phyloP scores from a whole-genome alignment of 208 protist species.

The Polymyxa betae region DNA sequence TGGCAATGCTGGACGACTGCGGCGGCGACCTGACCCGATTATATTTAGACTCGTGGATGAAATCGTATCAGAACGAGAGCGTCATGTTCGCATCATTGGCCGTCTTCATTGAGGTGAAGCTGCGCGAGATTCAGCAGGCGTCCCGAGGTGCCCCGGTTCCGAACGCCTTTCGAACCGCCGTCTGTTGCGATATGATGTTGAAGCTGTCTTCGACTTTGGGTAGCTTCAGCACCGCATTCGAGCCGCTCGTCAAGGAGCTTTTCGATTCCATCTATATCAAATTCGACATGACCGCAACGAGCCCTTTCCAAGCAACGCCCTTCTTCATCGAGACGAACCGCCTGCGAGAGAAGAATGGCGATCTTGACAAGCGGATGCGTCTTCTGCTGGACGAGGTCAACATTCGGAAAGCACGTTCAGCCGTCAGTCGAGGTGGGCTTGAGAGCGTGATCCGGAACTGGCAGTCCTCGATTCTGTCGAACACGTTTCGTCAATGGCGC shows the following conservation, averaged over 20 bases:
- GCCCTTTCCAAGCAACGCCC: background rate
- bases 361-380: background rate
- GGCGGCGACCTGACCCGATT: background rate
- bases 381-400: constrained; percentile 20
- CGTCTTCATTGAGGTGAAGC: constrained; percentile 32
- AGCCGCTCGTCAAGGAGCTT: background rate
- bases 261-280: background rate
- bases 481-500: constrained; percentile 31
- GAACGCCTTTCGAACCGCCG: constrained; percentile 43
- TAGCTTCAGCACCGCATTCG: constrained; percentile 4
- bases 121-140: constrained; percentile 19
- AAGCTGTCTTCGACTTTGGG: background rate
- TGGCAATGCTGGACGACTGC: background rate
- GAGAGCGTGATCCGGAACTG: background rate
- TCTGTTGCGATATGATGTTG: constrained; percentile 37
- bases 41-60: background rate
- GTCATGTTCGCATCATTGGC: constrained; percentile 44
- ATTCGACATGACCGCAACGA: background rate
- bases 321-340: constrained; percentile 27
- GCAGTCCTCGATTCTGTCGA: background rate
- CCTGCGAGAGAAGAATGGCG: background rate
- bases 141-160: background rate
- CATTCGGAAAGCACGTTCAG: background rate
- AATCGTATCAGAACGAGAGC: constrained; percentile 29
- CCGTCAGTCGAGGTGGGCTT: background rate